Evolutionary conservation across 805 yeast species (phyloP).

Genomic region (Saccharomycopsis sp.): DNA sequence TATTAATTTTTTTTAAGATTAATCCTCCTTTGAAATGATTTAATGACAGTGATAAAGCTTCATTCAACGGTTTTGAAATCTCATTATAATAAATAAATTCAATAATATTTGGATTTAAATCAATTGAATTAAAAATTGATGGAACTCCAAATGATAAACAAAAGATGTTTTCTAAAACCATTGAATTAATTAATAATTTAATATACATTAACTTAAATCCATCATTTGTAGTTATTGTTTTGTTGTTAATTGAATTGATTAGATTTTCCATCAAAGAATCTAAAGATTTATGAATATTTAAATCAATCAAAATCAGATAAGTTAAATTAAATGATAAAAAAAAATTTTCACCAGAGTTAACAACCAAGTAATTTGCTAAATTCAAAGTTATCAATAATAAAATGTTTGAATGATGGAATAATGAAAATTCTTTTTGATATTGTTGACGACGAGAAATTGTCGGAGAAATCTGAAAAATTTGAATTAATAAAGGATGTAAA

Average conservation of each 20-base stretch:
- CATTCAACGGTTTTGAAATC: neutral
- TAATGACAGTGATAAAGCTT: constrained; percentile 10
- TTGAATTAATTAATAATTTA: constrained; percentile 37
- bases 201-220: constrained; percentile 21
- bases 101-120: constrained; percentile 15
- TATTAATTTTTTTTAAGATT: constrained; percentile 17
- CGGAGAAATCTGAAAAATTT: constrained; percentile 17
- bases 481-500: constrained; percentile 16
- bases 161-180: constrained; percentile 41
- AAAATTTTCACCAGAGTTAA: constrained; percentile 49
- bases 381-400: constrained; percentile 12
- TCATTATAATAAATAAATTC: constrained; percentile 18
- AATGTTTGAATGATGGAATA: neutral
- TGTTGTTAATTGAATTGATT: constrained; percentile 14
- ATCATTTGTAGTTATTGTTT: neutral
- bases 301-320: constrained; percentile 46
- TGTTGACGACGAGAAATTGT: neutral
- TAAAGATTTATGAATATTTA: constrained; percentile 29
- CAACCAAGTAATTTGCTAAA: constrained; percentile 40
- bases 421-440: neutral
- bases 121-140: constrained; percentile 22
- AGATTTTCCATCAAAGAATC: constrained; percentile 20
- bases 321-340: constrained; percentile 47
- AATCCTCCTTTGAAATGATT: constrained; percentile 23
- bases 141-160: constrained; percentile 43